phyloP scores from a whole-genome alignment of 345 rosid genomes.

The Arabidopsis thaliana region TAIR10.1 NC_003074.8:17941001-17941500 shows the following conservation, averaged over 20 bases:
- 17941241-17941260: conserved; percentile 30
- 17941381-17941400: neutral
- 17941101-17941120: neutral
- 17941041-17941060: neutral
- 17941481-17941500: conserved; percentile 48
- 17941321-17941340: conserved; percentile 33
- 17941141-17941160: conserved; percentile 1
- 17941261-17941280: neutral
- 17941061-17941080: neutral
- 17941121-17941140: conserved; percentile 7
- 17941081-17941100: neutral
- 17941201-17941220: conserved; percentile 32
- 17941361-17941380: conserved; percentile 29
- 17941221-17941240: conserved; percentile 38
- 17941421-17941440: conserved; percentile 7
- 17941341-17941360: conserved; percentile 39
- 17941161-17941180: conserved; percentile 5
- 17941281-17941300: conserved; percentile 6
- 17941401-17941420: conserved; percentile 20
- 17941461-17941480: conserved; percentile 26
- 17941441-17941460: conserved; percentile 31
- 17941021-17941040: neutral
- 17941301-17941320: conserved; percentile 13
- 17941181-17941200: neutral
- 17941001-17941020: neutral